Evolutionary conservation across 495 filamentous ascomycete species (phyloP), one percentile per base, ranked within the genome.

Genomic region (Penicillium chermesinum): DNA sequence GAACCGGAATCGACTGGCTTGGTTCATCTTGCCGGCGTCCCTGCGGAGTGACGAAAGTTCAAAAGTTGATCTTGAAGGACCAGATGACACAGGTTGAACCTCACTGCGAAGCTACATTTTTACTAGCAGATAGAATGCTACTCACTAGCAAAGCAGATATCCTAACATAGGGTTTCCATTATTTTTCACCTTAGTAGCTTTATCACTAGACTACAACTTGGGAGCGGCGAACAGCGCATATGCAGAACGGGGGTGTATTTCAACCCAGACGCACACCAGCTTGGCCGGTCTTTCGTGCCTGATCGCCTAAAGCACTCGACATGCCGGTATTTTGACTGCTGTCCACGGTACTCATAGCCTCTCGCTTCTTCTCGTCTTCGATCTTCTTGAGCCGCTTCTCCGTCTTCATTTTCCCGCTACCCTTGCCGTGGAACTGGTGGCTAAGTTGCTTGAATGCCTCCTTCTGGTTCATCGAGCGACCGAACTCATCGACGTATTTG

Each of bases 381-480:
- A 96, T 91, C 81, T 93, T 95, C 82, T 96, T 96, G 41, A 98
- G 69, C 44, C 80, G 75, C 73, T 97, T 97, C 75, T 97, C 91
- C 18, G 89, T 96, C 84, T 98, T 98, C 73, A 86, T 86, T 78
- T 96, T 96, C 43, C 93, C 93, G 59, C 85, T 90, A 36, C 91
- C 90, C 72, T 97, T 96, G 44, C 93, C 93, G 70, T 98, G 93
- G 82, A 98, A 98, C 66, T 94, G 87, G 70, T 98, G 93, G 58
- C 83, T 89, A 38, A 97, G 74, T 61, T 96, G 81, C 73, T 89
- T 89, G 75, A 97, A 98, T 1, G 93, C 93, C 69, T 98, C 93
- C 73, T 97, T 98, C 61, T 86, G 81, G 55, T 85, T 84, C 79
- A 98, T 87, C 40, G 74, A 69, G 20, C 93, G 82, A 5, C 93